Base-by-base conservation (phyloP, 176 grass and related monocot genomes). In the Raddia distichophylla region DNA sequence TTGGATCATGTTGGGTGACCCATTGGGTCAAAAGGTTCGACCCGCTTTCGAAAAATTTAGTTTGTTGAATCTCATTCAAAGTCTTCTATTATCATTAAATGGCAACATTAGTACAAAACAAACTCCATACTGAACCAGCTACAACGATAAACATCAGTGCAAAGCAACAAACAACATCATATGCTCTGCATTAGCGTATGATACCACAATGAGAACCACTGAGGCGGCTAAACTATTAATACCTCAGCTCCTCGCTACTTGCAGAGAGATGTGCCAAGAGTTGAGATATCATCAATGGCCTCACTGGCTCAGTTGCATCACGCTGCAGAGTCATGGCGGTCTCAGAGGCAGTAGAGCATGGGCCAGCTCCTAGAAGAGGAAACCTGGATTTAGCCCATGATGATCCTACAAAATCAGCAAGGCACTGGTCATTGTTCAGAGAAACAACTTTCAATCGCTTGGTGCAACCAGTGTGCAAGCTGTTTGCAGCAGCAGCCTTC, bases 311-410 rank as follows among this genome's bases (percentile, higher is more conserved):
- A 37, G 54, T 74, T 86, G 52, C 84, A 33, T 47, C 84, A 59
- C 58, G 70, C 61, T 58, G 70, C 61, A 68, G 77, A 52, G 40
- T 67, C 60, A 67, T 27, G 60, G 37, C 3, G 49, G 84, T 48
- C 51, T 44, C 70, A 80, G 49, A 67, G 54, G 19, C 80, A 83
- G 69, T 68, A 60, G 67, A 68, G n/a, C 45, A 80, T 80, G 81
- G 62, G 82, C 53, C 75, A 80, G 55, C 71, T 56, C 20, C 87
- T 64, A 52, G 77, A 89, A 85, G 78, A 77, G 77, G 82, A 85
- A 85, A 89, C 77, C 56, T 85, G 71, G 55, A 82, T 77, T 85
- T 89, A 56, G 77, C 77, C 77, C 82, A 80, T 63, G 45, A 85
- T 63, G 56, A 56, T 80, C 32, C 69, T 75, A 69, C 76, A 85